phyloP scores from a whole-genome alignment of 2,329 filamentous ascomycete species.

The Triangularia setosa region DNA sequence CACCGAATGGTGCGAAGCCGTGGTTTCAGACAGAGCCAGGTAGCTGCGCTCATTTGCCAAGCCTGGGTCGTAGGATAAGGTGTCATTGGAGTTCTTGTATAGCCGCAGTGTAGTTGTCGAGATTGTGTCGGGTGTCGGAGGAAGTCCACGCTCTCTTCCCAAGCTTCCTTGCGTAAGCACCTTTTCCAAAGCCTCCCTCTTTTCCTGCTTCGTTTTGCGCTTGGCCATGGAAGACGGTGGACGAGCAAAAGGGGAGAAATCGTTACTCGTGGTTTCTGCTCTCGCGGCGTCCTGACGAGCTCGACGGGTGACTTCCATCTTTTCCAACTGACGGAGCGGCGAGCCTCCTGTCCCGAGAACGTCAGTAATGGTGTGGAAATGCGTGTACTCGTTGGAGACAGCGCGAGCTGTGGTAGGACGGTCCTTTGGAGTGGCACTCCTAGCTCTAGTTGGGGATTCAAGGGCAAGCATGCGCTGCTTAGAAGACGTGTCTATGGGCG shows the following conservation, averaged over 20 bases:
- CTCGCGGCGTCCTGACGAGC: conserved; percentile 29
- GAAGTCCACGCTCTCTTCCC: conserved; percentile 42
- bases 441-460: conserved; percentile 14
- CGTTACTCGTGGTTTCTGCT: conserved; percentile 26
- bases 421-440: conserved; percentile 22
- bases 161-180: conserved; percentile 47
- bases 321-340: conserved; percentile 50
- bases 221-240: conserved; percentile 23
- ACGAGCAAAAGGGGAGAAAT: conserved; percentile 19
- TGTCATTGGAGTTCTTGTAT: conserved; percentile 50
- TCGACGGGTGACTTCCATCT: conserved; percentile 33
- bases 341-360: conserved; percentile 41
- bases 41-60: conserved; percentile 32
- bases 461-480: conserved; percentile 1
- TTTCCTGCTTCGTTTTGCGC: conserved; percentile 41
- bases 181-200: conserved; percentile 44
- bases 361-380: conserved; percentile 45
- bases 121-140: conserved; percentile 58
- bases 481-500: conserved; percentile 20
- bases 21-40: conserved; percentile 31
- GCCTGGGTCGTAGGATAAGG: conserved; percentile 34
- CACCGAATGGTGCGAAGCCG: conserved; percentile 26
- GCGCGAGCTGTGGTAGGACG: conserved; percentile 32
- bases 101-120: conserved; percentile 52
- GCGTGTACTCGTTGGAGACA: conserved; percentile 30